Percentiles rank a stretch among this genome's conserved stretches.
phyloP scores from a whole-genome alignment of 768 basidiomycete species.

The Naganishia vaughanmartiniae region DNA sequence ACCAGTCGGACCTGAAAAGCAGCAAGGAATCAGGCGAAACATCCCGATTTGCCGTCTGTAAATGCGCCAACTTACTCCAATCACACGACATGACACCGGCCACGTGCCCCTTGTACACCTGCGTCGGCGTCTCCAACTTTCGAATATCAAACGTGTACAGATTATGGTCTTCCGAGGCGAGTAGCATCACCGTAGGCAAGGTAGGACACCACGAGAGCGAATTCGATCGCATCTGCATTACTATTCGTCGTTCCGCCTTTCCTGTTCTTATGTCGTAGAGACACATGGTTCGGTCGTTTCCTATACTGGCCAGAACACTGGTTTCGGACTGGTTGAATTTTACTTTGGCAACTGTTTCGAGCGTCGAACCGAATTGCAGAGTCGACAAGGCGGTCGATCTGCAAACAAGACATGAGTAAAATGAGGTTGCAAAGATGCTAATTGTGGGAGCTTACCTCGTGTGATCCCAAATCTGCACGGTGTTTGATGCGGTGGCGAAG shows the following conservation, averaged over 20 bases:
- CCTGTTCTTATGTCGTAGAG: slow-evolving; percentile 95
- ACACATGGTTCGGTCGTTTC: slow-evolving; percentile 91
- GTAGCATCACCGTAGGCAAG: slow-evolving; percentile 81
- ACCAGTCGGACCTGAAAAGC: slow-evolving; percentile 67
- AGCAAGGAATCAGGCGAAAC: neutral
- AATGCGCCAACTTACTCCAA: slow-evolving; percentile 62
- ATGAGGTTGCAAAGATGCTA: neutral
- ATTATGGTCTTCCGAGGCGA: slow-evolving; percentile 98
- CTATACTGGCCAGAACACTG: slow-evolving; percentile 89
- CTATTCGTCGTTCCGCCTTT: slow-evolving; percentile 83
- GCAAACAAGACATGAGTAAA: neutral
- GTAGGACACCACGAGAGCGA: slow-evolving; percentile 93
- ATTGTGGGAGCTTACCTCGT: slow-evolving; percentile 66
- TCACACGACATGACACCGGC: slow-evolving; percentile 95
- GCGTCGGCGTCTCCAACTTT: slow-evolving; percentile 72
- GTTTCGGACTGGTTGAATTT: slow-evolving; percentile 92
- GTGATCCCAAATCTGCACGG: slow-evolving; percentile 97
- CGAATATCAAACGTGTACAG: slow-evolving; percentile 97
- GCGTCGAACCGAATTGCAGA: slow-evolving; percentile 77
- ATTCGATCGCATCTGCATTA: slow-evolving; percentile 88
- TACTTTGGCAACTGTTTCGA: slow-evolving; percentile 82
- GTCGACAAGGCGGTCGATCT: slow-evolving; percentile 76
- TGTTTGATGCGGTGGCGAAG: slow-evolving; percentile 89
- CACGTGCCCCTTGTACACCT: slow-evolving; percentile 96
- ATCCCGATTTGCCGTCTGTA: neutral